Evolutionary conservation across 345 rosid genomes (phyloP).

Genomic region (Salix arbutifolia): DNA sequence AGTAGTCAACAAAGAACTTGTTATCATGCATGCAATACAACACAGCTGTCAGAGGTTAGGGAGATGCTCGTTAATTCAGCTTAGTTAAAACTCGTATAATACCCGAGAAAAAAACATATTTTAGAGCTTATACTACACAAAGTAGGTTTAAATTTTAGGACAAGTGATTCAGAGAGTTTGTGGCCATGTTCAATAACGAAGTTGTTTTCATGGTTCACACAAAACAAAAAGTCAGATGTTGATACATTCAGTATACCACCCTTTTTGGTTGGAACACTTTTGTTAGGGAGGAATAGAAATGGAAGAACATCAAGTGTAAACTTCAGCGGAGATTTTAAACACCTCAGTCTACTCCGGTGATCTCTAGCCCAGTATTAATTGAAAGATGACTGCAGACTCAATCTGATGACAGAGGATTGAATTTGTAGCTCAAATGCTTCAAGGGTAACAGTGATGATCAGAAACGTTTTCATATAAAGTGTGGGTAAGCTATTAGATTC

Average conservation of each 20-base stretch:
- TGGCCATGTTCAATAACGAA: neutral
- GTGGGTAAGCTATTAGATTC: neutral
- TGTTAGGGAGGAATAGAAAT: neutral
- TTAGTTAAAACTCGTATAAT: neutral
- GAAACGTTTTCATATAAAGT: neutral
- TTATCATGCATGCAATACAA: neutral
- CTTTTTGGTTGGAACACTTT: neutral
- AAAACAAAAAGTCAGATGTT: neutral
- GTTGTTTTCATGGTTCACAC: neutral
- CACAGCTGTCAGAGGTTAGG: neutral
- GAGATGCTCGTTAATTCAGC: neutral
- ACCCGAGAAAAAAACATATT: neutral
- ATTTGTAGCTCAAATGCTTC: neutral
- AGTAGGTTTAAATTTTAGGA: neutral
- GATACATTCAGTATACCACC: neutral
- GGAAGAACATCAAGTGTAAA: neutral
- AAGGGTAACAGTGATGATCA: neutral
- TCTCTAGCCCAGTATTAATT: neutral
- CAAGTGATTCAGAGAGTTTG: neutral
- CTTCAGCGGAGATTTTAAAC: neutral
- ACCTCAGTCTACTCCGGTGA: neutral
- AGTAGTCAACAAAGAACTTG: neutral
- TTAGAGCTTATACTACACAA: neutral
- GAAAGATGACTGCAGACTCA: neutral
- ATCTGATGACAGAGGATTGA: neutral